phyloP scores from a whole-genome alignment of 371 early-diverging fungal genomes.

The Basidiobolus meristosporus region DNA sequence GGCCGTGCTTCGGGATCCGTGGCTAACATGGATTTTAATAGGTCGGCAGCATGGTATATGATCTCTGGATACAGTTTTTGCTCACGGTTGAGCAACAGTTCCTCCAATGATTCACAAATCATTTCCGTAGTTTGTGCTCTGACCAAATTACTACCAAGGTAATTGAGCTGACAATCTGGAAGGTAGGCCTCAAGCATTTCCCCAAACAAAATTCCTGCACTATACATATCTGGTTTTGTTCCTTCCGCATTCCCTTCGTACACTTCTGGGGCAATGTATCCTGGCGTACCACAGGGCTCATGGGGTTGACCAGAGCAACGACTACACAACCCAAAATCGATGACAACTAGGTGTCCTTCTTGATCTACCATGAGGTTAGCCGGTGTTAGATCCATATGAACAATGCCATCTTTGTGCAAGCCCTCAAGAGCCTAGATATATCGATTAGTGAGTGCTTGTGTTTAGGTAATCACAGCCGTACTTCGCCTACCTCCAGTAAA shows the following conservation, averaged over 20 bases:
- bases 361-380: conserved; percentile 40
- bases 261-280: conserved; percentile 71
- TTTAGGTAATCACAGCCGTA: too few relatives aligned
- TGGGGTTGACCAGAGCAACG: too few relatives aligned
- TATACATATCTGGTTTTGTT: conserved; percentile 3
- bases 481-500: too few relatives aligned
- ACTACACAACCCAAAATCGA: conserved; percentile 42
- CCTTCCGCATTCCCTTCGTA: too few relatives aligned
- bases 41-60: conserved; percentile 1
- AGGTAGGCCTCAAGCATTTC: conserved; percentile 1
- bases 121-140: conserved; percentile 1
- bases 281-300: conserved; percentile 48
- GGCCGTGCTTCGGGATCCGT: not conserved
- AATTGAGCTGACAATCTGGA: conserved; percentile 1
- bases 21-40: not conserved
- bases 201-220: conserved; percentile 2
- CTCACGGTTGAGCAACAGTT: not conserved
- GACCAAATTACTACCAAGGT: conserved; percentile 2
- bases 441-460: too few relatives aligned
- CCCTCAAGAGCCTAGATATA: conserved; percentile 3
- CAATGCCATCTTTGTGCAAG: conserved; percentile 14
- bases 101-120: not conserved
- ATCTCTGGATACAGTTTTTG: not conserved
- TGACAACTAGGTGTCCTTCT: conserved; percentile 26
- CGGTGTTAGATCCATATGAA: conserved; percentile 41